Base-by-base conservation (phyloP, 192 early-diverging fungal genomes). In the Backusella tuberculispora region DNA sequence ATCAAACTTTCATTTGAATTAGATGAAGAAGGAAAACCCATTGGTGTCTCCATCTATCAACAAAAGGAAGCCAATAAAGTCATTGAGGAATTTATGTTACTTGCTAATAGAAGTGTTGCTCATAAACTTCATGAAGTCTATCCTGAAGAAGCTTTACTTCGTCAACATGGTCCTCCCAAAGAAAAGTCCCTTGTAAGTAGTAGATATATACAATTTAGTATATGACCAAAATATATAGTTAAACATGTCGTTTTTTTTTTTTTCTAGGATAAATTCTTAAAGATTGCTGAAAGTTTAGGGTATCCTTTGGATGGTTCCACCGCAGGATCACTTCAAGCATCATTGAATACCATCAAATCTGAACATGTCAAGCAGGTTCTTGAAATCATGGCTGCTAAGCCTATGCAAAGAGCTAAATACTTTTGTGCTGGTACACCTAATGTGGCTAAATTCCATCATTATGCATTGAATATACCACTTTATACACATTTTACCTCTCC, bases 401-500 rank as follows among this genome's bases (percentile, higher is more conserved):
- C 96, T 73, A 98, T 99, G 97, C 97, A 98, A 89, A 94, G 96
- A 74, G 96, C 98, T 21, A 95, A 97, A 72, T 99, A 99, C 60
- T 98, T 99, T 70, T 98, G 97, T 83, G 96, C 95, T 8, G 98
- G 97, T 14, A 92, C 92, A 43, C 71, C 93, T 12, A 83, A 90
- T 4, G 85, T 85, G 9, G 85, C 86, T n/a, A 87, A 65, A 56
- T 98, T 92, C 84, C 85, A 83, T 6, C 98, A 99, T 81, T 99
- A 98, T 76, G 96, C 97, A 45, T 83, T 99, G 74, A 97, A 97
- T 53, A 88, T 90, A 4, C 88, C 86, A 7, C 94, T 99, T 47
- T 99, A 98, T 87, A 99, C 98, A 8, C 98, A 99, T 78, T 99
- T 99, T 77, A 99, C 97, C 4, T 96, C 95, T 6, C 98, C 98